A percentile compares a stretch with the other conserved stretches of the same genome.
phyloP scores from a whole-genome alignment of 2,329 filamentous ascomycete species.

The Stagonosporopsis cucurbitacearum region DNA sequence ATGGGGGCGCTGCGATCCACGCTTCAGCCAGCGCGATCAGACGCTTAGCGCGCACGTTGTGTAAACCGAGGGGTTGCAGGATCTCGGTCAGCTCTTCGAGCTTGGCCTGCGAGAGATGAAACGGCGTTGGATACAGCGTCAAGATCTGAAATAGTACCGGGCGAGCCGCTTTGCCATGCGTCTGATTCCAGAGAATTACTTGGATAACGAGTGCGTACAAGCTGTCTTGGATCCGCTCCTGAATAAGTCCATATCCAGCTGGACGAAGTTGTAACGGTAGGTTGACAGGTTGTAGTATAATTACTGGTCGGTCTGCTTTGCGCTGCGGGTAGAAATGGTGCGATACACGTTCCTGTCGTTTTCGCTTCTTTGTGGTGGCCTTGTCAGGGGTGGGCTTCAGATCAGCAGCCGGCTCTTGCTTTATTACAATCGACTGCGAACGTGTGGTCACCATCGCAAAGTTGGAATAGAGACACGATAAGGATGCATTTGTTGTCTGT shows the following conservation, averaged over 20 bases:
- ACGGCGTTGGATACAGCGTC: slow-evolving; percentile 69
- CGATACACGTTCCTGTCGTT: slow-evolving; percentile 2
- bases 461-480: slow-evolving; percentile 1
- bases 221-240: slow-evolving; percentile 76
- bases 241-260: slow-evolving; percentile 75
- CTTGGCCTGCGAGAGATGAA: slow-evolving; percentile 59
- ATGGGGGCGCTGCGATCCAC: slow-evolving; percentile 71
- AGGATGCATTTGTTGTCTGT: background rate
- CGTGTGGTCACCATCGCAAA: slow-evolving; percentile 15
- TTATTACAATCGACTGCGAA: background rate
- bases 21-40: slow-evolving; percentile 73
- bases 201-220: slow-evolving; percentile 84
- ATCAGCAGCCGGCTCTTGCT: background rate
- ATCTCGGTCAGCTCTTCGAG: slow-evolving; percentile 25
- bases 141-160: slow-evolving; percentile 76
- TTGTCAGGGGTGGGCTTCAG: background rate
- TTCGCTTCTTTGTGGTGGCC: slow-evolving; percentile 1
- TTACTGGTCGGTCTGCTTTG: slow-evolving; percentile 20
- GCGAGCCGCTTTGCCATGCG: slow-evolving; percentile 74
- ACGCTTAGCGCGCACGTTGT: slow-evolving; percentile 62
- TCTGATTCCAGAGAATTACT: slow-evolving; percentile 84
- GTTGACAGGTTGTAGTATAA: slow-evolving; percentile 24
- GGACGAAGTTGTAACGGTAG: slow-evolving; percentile 33
- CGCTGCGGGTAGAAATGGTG: slow-evolving; percentile 17
- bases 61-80: slow-evolving; percentile 38